Evolutionary conservation across 2,329 filamentous ascomycete species (phyloP), one percentile per base, ranked within the genome.

Genomic region (Sclerotinia sclerotiorum): DNA sequence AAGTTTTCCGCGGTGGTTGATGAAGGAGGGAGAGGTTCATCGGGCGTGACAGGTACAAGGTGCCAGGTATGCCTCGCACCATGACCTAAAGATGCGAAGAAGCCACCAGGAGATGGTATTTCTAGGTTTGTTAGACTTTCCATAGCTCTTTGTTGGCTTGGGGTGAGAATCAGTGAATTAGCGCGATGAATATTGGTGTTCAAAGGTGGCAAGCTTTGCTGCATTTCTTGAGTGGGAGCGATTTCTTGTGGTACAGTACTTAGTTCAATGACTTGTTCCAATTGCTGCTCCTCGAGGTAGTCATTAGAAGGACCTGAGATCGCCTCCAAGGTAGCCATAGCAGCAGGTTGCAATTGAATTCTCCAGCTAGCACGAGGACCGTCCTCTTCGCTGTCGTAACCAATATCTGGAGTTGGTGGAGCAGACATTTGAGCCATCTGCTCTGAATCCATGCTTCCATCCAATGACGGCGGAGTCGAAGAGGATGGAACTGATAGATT

Each of bases 1-100:
- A 97, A 98, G 71, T 90, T 88, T 77, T 97, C 92, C 13, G 94
- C 94, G n/a, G 90, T 93, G 42, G 93, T 92, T 1, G 94, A 97
- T 0, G 92, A 94, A 1, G 93, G 93, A 0, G 88, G 87, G 3
- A 81, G 80, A 71, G 83, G 77, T 24, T 84, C 84, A 10, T 86
- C 84, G 17, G 85, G 84, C 27, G 84, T 83, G 73, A 79, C 81
- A 39, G 81, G 80, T 15, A 84, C 83, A 69, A 89, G 81, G 75
- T 92, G 88, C 94, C 94, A 98, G 17, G 94, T 95, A 75, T 89
- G 88, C 65, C 93, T 88, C 49, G 90, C 88, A 65, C 87, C 86
- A 4, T 90, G 87, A 49, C 90, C 92, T 39, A 97, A 85, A 0
- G 90, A 93, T 2, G 92, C 92, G 79, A 97, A 97, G 83, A 97